phyloP scores from a whole-genome alignment of 2,329 filamentous ascomycete genomes.

The Diaporthe caulivora region DNA sequence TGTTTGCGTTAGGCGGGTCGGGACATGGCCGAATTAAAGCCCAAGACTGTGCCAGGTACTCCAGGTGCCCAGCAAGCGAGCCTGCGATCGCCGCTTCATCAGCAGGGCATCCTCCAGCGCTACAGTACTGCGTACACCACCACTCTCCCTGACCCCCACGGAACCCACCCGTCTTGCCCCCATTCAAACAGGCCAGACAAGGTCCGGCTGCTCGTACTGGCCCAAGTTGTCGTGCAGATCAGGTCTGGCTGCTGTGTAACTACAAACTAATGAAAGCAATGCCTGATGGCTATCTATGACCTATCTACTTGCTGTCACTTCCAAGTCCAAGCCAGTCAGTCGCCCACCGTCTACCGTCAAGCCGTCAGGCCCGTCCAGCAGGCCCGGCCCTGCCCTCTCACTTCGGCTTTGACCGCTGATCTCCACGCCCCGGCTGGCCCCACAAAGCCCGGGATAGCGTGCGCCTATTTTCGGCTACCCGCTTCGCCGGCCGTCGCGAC shows the following conservation, averaged over 20 bases:
- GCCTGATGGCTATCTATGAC: too few species aligned
- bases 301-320: too few species aligned
- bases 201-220: slow-evolving; percentile 3
- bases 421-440: slow-evolving; percentile 24
- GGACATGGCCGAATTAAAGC: not conserved
- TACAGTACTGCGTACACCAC: not conserved
- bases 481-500: slow-evolving; percentile 26
- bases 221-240: slow-evolving; percentile 14
- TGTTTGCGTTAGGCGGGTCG: not conserved
- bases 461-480: slow-evolving; percentile 31
- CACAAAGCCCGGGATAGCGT: slow-evolving; percentile 30
- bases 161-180: slow-evolving; percentile 8
- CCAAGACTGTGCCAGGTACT: not conserved
- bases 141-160: slow-evolving; percentile 9
- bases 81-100: slow-evolving; percentile 14
- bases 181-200: slow-evolving; percentile 1
- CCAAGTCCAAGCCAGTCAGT: not conserved
- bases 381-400: slow-evolving; percentile 3
- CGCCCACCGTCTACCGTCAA: not conserved
- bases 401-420: slow-evolving; percentile 28
- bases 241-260: slow-evolving; percentile 15
- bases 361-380: not conserved
- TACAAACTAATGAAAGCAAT: not conserved
- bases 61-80: not conserved
- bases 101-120: not conserved